A percentile compares a stretch with the other conserved stretches of the same genome.
phyloP scores from a whole-genome alignment of 2,329 filamentous ascomycete species.

The Penicillium sp. region DNA sequence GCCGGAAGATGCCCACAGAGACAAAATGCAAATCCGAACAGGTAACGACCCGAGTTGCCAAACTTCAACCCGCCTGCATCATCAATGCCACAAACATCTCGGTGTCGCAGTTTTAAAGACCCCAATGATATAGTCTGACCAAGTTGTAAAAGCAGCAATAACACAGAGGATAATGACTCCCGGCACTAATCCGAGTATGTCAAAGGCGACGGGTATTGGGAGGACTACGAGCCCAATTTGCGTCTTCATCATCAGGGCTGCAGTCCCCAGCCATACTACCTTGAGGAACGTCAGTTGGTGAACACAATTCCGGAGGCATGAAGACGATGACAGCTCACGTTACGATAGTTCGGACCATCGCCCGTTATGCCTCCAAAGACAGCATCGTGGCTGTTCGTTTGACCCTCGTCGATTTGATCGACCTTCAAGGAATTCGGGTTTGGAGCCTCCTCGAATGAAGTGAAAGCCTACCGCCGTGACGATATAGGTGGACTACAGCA shows the following conservation, averaged over 20 bases:
- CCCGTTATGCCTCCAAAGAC: conserved; percentile 42
- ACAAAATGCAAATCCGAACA: conserved; percentile 12
- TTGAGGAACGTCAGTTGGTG: conserved; percentile 9
- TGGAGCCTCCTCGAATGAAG: background rate
- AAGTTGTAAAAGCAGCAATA: conserved; percentile 50
- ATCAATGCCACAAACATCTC: conserved; percentile 60
- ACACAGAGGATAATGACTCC: conserved; percentile 49
- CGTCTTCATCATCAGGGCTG: conserved; percentile 50
- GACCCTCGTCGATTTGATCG: conserved; percentile 11
- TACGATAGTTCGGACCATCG: conserved; percentile 35
- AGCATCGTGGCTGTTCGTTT: conserved; percentile 26
- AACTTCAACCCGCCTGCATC: conserved; percentile 49
- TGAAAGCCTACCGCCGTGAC: background rate
- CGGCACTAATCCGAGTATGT: conserved; percentile 52
- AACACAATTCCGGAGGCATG: background rate
- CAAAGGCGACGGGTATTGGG: conserved; percentile 51
- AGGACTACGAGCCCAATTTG: conserved; percentile 53
- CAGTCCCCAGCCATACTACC: conserved; percentile 50
- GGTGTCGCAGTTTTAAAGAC: conserved; percentile 56
- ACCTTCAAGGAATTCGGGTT: background rate
- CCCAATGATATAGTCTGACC: conserved; percentile 53
- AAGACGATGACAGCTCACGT: conserved; percentile 17
- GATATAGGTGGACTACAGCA: background rate
- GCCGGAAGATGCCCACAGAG: conserved; percentile 13
- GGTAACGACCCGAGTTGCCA: conserved; percentile 6